Base-by-base conservation (phyloP, 2,329 filamentous ascomycete species). In the Calycina herbarum region DNA sequence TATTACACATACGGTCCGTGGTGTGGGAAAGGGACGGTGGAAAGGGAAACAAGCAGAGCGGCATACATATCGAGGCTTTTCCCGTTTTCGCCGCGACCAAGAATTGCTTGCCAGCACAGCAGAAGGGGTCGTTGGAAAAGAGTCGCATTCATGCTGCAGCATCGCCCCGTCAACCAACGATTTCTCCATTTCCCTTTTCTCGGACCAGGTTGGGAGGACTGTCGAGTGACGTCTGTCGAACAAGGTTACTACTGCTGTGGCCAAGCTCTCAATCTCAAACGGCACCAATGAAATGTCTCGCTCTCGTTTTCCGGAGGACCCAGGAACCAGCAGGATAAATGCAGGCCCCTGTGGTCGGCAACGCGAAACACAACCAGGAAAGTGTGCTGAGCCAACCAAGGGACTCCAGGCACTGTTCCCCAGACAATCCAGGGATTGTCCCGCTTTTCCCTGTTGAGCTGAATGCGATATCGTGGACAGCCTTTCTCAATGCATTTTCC, bases 301-400 rank as follows among this genome's bases (percentile, higher is more conserved):
- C n/a, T 51, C 35, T 54, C 48, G 8, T 45, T 20, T 54, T n/a
- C 45, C 27, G 40, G 54, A 15, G 33, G 33, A 61, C 27, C 31
- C 48, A 51, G n/a, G 59, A 45, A 54, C 40, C 8, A 6, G 35
- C 35, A 29, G 24, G 38, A 38, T 61, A 27, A 54, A 35, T 42
- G 48, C 61, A 57, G 33, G 45, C 7, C 31, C 45, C 29, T 31
- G 13, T 33, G 8, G 20, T 51, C 24, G 35, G 35, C 35, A 42
- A 57, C 56, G 20, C 51, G 48, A 62, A 62, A 62, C 61, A 40
- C 48, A 29, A 17, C 61, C 45, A 62, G 61, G 17, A 57, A 35
- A 33, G 33, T 20, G 24, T 31, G 33, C 20, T 57, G 31, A 33
- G 38, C 61, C 61, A 62, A 57, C 48, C 61, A 62, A 40, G n/a